Conservation (phyloP, 768 basidiomycete species). For the Lentinula guzmanii region DNA sequence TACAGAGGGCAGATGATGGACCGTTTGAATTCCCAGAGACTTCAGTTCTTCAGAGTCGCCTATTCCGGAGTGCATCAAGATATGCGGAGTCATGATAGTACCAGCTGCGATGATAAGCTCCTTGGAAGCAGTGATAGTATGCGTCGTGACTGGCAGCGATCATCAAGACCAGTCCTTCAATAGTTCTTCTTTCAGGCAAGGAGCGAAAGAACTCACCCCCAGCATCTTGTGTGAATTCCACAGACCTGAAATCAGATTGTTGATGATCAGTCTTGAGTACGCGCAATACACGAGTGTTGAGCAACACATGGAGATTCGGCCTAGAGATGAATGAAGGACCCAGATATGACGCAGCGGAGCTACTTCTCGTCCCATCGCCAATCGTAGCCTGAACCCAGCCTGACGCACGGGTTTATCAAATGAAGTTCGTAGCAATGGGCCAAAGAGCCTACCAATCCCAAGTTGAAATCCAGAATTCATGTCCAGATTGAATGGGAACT, state of each 20-base stretch:
- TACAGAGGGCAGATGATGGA: conserved; percentile 27
- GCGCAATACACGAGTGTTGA: conserved; percentile 6
- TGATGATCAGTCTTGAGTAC: not conserved
- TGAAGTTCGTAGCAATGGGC: not conserved
- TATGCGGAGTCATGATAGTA: conserved; percentile 19
- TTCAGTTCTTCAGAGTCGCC: conserved; percentile 16
- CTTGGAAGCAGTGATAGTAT: conserved; percentile 11
- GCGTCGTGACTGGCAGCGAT: not conserved
- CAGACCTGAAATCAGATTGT: not conserved
- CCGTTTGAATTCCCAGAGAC: conserved; percentile 17
- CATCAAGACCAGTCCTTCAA: not conserved
- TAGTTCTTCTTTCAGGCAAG: too few relatives aligned
- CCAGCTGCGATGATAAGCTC: conserved; percentile 22
- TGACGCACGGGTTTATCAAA: not conserved
- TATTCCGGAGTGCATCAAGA: conserved; percentile 17
- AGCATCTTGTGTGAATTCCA: conserved; percentile 5
- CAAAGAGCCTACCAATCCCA: conserved; percentile 20
- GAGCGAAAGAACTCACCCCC: not conserved
- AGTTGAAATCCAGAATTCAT: conserved; percentile 23
- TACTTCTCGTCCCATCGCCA: conserved; percentile 15
- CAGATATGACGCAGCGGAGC: conserved; percentile 22
- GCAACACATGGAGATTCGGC: conserved; percentile 13
- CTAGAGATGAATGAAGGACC: conserved; percentile 14
- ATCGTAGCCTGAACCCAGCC: conserved; percentile 22
- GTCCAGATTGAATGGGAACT: conserved; percentile 26